These are phyloP conservation scores for Eucalyptus erythrocorys DNA, from an alignment of 345 rosid species.

Conservation along the genomic window DNA sequence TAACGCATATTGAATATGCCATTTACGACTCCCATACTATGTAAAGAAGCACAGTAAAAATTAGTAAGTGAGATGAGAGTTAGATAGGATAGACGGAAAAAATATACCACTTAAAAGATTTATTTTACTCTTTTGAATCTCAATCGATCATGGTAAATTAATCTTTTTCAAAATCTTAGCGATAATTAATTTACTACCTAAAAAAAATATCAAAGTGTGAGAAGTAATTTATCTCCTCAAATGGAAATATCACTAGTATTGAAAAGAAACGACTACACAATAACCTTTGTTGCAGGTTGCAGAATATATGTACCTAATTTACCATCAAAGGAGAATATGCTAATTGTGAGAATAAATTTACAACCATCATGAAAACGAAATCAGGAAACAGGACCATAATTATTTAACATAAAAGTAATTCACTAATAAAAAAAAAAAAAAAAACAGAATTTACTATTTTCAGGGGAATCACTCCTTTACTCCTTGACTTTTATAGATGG, in stretches of 20 bases:
- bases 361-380: neutral
- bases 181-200: rapidly evolving
- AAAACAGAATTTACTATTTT: neutral
- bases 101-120: rapidly evolving
- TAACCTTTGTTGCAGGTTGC: rapidly evolving
- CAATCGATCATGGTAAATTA: neutral
- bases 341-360: neutral
- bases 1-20: rapidly evolving
- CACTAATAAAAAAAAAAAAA: neutral
- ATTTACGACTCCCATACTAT: rapidly evolving
- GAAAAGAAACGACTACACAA: neutral
- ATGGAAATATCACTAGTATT: neutral
- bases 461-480: neutral
- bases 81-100: rapidly evolving
- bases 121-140: neutral
- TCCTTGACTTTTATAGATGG: neutral
- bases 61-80: neutral
- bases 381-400: neutral
- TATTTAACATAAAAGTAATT: neutral
- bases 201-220: neutral
- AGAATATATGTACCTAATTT: neutral
- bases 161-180: neutral
- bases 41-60: rapidly evolving
- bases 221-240: neutral
- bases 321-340: neutral